A percentile compares a stretch with the other conserved stretches of the same genome.
These are phyloP conservation scores for Limtongozyma cylindracea DNA, from an alignment of 805 yeast species.

Conservation along the genomic window DNA sequence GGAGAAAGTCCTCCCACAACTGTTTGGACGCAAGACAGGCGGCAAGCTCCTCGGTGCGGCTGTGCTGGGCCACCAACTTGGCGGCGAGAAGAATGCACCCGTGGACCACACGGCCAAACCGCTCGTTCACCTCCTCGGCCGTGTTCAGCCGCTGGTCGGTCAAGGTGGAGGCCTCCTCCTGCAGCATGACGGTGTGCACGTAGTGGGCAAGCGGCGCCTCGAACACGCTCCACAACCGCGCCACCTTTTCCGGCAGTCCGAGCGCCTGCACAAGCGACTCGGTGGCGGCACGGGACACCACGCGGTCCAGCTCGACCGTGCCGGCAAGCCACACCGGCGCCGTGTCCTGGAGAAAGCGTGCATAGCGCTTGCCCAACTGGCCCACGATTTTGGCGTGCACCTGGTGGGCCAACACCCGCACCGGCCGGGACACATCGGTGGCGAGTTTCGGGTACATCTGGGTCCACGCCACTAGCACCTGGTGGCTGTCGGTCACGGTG, in stretches of 20 bases:
- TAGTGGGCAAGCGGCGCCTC: constrained; percentile 26
- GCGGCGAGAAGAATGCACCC: constrained; percentile 23
- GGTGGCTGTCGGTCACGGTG: constrained; percentile 11
- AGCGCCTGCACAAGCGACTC: constrained; percentile 25
- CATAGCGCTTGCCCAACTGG: constrained; percentile 28
- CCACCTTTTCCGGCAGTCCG: constrained; percentile 22
- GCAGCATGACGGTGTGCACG: constrained; percentile 20
- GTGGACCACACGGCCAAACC: constrained; percentile 30
- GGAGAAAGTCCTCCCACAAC: no score
- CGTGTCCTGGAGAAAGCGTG: constrained; percentile 43
- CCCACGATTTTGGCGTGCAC: constrained; percentile 22
- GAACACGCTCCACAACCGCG: constrained; percentile 34
- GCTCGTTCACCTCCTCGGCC: constrained; percentile 37
- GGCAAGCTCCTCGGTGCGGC: no score
- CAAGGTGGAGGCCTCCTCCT: constrained; percentile 35
- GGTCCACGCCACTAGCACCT: constrained; percentile 39
- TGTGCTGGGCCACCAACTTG: constrained; percentile 4
- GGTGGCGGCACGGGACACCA: constrained; percentile 25
- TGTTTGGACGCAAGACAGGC: no score
- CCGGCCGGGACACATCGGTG: constrained; percentile 39
- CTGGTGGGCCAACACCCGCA: constrained; percentile 37
- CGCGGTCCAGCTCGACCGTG: constrained; percentile 38
- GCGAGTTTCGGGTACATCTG: constrained; percentile 66
- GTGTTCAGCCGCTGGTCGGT: constrained; percentile 53
- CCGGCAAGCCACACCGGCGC: constrained; percentile 59